These are phyloP conservation scores for Trypanosoma rangeli DNA, from an alignment of 208 protist genomes.

Conservation along the genomic window DNA sequence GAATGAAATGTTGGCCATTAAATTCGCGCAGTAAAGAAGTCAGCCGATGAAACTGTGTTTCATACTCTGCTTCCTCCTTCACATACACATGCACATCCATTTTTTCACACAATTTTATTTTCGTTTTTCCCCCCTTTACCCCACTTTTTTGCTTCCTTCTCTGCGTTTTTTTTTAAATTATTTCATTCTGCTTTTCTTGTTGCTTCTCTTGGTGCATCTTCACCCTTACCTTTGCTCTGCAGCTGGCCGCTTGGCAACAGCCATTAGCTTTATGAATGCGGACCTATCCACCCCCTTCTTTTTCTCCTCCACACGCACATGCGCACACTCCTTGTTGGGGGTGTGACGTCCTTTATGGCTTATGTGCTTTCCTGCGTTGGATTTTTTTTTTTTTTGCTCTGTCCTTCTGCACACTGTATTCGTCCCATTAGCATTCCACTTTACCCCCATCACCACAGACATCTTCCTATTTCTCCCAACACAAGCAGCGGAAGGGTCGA, in stretches of 20 bases:
- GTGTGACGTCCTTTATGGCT: neutral
- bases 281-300: neutral
- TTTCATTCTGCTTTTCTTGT: neutral
- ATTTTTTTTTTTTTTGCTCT: neutral
- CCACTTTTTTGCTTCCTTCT: neutral
- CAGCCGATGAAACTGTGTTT: no score
- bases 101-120: neutral
- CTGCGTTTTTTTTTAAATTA: neutral
- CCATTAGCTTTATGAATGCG: neutral
- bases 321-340: neutral
- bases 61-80: no score
- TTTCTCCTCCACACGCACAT: neutral
- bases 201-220: neutral
- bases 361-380: neutral
- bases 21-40: no score
- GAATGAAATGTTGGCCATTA: no score
- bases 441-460: neutral
- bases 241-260: neutral
- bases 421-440: neutral
- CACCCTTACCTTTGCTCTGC: neutral
- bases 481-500: neutral
- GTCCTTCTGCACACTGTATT: neutral
- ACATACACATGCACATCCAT: neutral
- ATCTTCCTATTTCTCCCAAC: neutral
- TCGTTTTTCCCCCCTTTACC: constrained; percentile 7